Evolutionary conservation across 352 stramenopile genomes (phyloP).

Genomic region (Globisporangium viniferum): DNA sequence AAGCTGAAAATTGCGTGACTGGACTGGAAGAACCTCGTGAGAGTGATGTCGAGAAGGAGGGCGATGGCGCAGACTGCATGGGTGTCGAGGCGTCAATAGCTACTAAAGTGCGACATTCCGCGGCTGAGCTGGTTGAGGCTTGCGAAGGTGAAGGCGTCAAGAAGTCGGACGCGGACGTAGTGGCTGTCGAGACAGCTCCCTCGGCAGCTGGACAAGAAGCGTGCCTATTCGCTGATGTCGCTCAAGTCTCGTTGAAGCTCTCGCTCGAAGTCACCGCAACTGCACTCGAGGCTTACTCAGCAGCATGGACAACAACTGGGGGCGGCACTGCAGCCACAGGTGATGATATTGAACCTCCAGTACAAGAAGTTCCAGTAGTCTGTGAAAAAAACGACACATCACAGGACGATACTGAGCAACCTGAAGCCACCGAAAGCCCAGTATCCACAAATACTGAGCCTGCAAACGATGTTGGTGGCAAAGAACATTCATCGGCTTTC

Average conservation of each 20-base stretch:
- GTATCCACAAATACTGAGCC: not conserved
- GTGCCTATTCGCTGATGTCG: conserved; percentile 8
- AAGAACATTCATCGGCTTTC: not conserved
- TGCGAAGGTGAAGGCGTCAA: not conserved
- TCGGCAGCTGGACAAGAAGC: too few relatives aligned
- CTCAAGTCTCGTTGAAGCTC: not conserved
- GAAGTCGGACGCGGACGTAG: not conserved
- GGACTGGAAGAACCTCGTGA: not conserved
- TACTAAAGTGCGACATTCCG: not conserved
- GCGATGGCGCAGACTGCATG: not conserved
- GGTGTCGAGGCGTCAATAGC: not conserved
- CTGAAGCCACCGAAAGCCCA: not conserved
- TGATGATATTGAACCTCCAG: not conserved
- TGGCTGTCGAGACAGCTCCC: not conserved
- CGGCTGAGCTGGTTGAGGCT: not conserved
- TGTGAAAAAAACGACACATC: not conserved
- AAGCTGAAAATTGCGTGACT: not conserved
- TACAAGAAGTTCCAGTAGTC: not conserved
- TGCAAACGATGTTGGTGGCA: not conserved
- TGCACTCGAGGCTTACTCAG: conserved; percentile 12
- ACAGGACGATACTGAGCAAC: not conserved
- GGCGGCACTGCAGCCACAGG: not conserved
- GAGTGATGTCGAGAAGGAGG: not conserved
- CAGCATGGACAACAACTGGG: not conserved
- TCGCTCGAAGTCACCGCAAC: conserved; percentile 1